Evolutionary conservation across 176 grass and related monocot species (phyloP).

Genomic region (Carex pumila): DNA sequence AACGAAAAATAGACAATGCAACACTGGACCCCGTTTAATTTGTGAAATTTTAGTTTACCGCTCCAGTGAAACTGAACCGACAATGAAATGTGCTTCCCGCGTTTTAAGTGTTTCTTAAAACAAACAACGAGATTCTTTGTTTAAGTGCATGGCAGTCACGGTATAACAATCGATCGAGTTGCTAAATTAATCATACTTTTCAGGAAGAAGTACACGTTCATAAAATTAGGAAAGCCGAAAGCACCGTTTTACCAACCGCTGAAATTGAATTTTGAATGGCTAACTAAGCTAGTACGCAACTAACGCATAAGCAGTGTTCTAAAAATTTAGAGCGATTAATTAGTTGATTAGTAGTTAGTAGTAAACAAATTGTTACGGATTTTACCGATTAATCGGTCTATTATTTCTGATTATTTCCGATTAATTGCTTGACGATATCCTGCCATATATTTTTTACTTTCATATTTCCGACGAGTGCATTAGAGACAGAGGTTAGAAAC

Average conservation of each 20-base stretch:
- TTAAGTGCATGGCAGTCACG: background rate
- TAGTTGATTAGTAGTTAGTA: too few relatives aligned
- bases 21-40: too few relatives aligned
- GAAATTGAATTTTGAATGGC: too few relatives aligned
- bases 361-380: too few relatives aligned
- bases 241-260: background rate
- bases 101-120: background rate
- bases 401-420: too few relatives aligned
- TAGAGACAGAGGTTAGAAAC: too few relatives aligned
- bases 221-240: background rate
- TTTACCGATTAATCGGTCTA: too few relatives aligned
- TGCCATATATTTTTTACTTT: too few relatives aligned
- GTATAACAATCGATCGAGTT: background rate
- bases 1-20: too few relatives aligned
- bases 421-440: too few relatives aligned
- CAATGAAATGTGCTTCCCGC: slow-evolving; percentile 6
- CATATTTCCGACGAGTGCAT: too few relatives aligned
- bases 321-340: too few relatives aligned
- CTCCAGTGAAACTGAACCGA: background rate
- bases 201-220: background rate
- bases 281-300: background rate
- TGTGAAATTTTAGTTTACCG: background rate
- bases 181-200: background rate
- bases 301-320: background rate
- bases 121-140: background rate